A percentile compares a stretch with the other conserved stretches of the same genome.
phyloP scores from a whole-genome alignment of 2,329 filamentous ascomycete genomes.

The Epichloe gansuensis region DNA sequence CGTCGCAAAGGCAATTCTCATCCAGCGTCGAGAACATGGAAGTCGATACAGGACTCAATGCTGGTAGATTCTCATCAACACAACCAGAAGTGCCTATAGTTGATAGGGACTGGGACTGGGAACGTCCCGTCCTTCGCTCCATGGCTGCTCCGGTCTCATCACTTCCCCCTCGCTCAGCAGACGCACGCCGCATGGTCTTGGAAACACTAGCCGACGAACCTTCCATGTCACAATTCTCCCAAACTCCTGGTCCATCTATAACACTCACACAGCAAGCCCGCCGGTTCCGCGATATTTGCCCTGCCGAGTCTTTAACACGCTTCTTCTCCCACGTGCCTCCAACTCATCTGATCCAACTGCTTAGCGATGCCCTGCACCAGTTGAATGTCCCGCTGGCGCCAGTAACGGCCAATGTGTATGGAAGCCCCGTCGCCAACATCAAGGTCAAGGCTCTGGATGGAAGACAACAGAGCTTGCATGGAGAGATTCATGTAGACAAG shows the following conservation, averaged over 20 bases:
- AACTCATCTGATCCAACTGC: slow-evolving; percentile 61
- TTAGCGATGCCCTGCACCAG: slow-evolving; percentile 70
- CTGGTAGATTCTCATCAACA: slow-evolving; percentile 55
- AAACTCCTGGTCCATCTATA: slow-evolving; percentile 63
- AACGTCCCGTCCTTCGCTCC: slow-evolving; percentile 52
- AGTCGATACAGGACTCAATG: slow-evolving; percentile 40
- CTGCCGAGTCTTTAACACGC: slow-evolving; percentile 71
- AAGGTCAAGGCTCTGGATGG: slow-evolving; percentile 64
- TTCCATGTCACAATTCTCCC: slow-evolving; percentile 73
- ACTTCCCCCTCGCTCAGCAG: slow-evolving; percentile 18
- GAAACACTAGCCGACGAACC: slow-evolving; percentile 74
- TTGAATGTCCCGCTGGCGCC: slow-evolving; percentile 66
- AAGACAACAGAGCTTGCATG: slow-evolving; percentile 57
- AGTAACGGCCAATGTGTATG: slow-evolving; percentile 30
- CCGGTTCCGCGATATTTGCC: slow-evolving; percentile 82
- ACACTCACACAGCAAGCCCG: slow-evolving; percentile 81
- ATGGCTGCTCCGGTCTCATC: slow-evolving; percentile 28
- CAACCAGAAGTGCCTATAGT: slow-evolving; percentile 69
- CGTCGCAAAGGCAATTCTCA: slow-evolving; percentile 25
- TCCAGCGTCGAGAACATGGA: slow-evolving; percentile 49
- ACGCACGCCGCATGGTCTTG: slow-evolving; percentile 30
- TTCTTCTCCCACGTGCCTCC: slow-evolving; percentile 80
- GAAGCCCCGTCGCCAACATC: slow-evolving; percentile 48
- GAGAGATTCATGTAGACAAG: slow-evolving; percentile 61
- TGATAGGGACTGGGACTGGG: slow-evolving; percentile 78